Percentiles rank a stretch among this genome's conserved stretches.
These are phyloP conservation scores for Escovopsis sp. DNA, from an alignment of 2,329 filamentous ascomycete genomes.

Conservation along the genomic window DNA sequence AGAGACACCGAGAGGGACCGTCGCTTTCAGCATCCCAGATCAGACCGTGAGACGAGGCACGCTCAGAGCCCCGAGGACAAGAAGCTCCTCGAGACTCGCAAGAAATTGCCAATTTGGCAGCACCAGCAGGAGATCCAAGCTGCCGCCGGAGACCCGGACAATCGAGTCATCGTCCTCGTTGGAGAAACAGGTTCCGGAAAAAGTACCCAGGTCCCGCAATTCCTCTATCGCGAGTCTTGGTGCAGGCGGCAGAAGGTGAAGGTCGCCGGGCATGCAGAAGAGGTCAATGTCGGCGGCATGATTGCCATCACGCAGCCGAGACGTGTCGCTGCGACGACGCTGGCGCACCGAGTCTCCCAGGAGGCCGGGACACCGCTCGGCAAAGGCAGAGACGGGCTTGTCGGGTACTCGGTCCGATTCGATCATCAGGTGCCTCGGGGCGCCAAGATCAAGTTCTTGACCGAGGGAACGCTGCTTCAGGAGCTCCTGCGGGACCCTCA, in stretches of 20 bases:
- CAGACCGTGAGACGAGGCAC: slow-evolving; percentile 3
- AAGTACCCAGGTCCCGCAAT: slow-evolving; percentile 91
- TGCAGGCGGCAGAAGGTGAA: slow-evolving; percentile 46
- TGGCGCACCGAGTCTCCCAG: slow-evolving; percentile 74
- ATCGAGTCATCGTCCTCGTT: slow-evolving; percentile 67
- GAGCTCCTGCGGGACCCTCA: slow-evolving; percentile 78
- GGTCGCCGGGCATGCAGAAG: slow-evolving; percentile 21
- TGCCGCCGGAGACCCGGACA: slow-evolving; percentile 36
- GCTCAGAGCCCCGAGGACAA: slow-evolving; percentile 14
- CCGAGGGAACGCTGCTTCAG: slow-evolving; percentile 90
- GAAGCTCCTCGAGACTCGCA: slow-evolving; percentile 32
- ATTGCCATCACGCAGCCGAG: slow-evolving; percentile 92
- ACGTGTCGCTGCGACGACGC: slow-evolving; percentile 80
- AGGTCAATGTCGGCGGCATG: slow-evolving; percentile 51
- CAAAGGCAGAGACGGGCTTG: slow-evolving; percentile 31
- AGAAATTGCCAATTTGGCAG: slow-evolving; percentile 66
- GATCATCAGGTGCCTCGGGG: slow-evolving; percentile 71
- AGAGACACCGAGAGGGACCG: background rate
- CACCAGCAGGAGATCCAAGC: slow-evolving; percentile 54
- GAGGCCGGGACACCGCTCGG: slow-evolving; percentile 47
- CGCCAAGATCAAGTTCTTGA: slow-evolving; percentile 85
- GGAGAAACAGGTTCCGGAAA: slow-evolving; percentile 96
- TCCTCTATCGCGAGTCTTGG: slow-evolving; percentile 66
- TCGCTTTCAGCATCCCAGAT: background rate
- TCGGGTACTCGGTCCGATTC: slow-evolving; percentile 92